These are phyloP conservation scores for Tuber melanosporum DNA, from an alignment of 495 filamentous ascomycete species.

Conservation along the genomic window DNA sequence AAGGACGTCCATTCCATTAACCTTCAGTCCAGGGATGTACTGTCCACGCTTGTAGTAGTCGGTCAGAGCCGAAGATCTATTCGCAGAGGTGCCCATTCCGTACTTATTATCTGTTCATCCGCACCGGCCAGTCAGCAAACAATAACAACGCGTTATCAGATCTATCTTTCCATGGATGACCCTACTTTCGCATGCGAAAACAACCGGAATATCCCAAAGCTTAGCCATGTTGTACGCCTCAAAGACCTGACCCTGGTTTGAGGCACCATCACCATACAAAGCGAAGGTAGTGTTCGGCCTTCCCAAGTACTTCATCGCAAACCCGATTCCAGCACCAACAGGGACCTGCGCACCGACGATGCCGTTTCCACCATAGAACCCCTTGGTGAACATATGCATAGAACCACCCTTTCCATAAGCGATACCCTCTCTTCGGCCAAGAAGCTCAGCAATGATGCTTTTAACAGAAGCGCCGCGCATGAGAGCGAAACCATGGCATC, in stretches of 20 bases:
- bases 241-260: constrained; percentile 98
- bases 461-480: constrained; percentile 92
- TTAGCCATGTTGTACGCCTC: constrained; percentile 99
- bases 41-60: constrained; percentile 99
- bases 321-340: constrained; percentile 91
- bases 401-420: constrained; percentile 97
- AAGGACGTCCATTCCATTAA: constrained; percentile 99
- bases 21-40: constrained; percentile 98
- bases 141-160: background rate
- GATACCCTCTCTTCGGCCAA: constrained; percentile 91
- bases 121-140: constrained; percentile 4
- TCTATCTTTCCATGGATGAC: constrained; percentile 23
- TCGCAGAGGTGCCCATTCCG: constrained; percentile 97
- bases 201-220: constrained; percentile 89
- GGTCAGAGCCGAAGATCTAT: constrained; percentile 85
- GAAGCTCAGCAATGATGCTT: constrained; percentile 91
- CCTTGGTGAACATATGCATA: constrained; percentile 99
- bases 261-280: constrained; percentile 94
- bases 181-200: constrained; percentile 97
- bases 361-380: constrained; percentile 97
- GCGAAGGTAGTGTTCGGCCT: constrained; percentile 77
- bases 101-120: constrained; percentile 88
- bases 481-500: constrained; percentile 95
- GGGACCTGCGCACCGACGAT: constrained; percentile 98
- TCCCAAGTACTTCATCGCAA: constrained; percentile 89